A percentile compares a stretch with the other conserved stretches of the same genome.
phyloP scores from a whole-genome alignment of 2,329 filamentous ascomycete species.

The Trichoderma asperellum region DNA sequence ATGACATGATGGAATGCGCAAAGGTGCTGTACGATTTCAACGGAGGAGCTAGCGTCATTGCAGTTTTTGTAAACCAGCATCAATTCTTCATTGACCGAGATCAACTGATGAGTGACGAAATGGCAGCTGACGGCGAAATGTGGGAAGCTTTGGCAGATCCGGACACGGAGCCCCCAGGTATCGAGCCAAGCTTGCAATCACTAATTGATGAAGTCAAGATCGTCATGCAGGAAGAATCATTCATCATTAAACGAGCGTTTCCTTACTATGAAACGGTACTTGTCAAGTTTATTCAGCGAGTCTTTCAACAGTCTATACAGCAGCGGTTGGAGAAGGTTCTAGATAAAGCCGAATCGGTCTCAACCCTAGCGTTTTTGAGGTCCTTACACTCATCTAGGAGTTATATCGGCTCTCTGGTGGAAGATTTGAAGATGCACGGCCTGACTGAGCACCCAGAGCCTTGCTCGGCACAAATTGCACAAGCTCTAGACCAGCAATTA shows the following conservation, averaged over 20 bases:
- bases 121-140: conserved; percentile 71
- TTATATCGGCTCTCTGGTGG: conserved; percentile 84
- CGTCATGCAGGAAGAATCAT: conserved; percentile 95
- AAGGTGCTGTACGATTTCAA: conserved; percentile 95
- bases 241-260: conserved; percentile 94
- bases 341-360: conserved; percentile 90
- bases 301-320: conserved; percentile 98
- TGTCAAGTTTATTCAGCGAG: conserved; percentile 87
- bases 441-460: conserved; percentile 94
- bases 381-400: conserved; percentile 88
- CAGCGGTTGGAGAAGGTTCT: conserved; percentile 93
- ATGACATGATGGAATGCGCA: conserved; percentile 97
- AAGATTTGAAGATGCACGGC: conserved; percentile 92
- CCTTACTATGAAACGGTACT: conserved; percentile 95
- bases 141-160: conserved; percentile 96
- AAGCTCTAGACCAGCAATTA: conserved; percentile 72
- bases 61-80: conserved; percentile 96
- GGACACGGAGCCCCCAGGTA: conserved; percentile 85
- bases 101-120: conserved; percentile 86
- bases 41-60: conserved; percentile 92
- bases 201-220: conserved; percentile 93
- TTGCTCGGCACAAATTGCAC: conserved; percentile 81
- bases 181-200: conserved; percentile 90
- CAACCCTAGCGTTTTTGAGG: conserved; percentile 86
- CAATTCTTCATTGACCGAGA: conserved; percentile 98